Conservation (phyloP, 2,329 filamentous ascomycete species). For the Sporothrix protearum region DNA sequence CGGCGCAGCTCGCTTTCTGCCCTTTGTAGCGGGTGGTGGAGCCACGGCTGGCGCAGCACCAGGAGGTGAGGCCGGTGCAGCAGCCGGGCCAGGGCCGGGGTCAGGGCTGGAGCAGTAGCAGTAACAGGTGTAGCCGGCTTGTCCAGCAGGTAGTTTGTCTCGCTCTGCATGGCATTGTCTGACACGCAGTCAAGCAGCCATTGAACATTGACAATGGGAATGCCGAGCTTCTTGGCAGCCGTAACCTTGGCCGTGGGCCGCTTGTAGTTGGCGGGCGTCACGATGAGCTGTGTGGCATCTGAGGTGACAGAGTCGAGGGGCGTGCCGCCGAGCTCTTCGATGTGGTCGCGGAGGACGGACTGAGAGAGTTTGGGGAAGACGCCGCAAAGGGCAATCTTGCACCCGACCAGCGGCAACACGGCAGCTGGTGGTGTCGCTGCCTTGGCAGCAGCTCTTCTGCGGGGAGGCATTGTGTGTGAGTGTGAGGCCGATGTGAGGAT, state of each 20-base stretch:
- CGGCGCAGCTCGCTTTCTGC: slow-evolving; percentile 10
- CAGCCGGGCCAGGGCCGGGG: too few species aligned
- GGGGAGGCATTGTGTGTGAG: slow-evolving; percentile 23
- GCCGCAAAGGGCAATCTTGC: slow-evolving; percentile 57
- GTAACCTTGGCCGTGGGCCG: slow-evolving; percentile 51
- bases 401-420: slow-evolving; percentile 43
- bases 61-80: neutral
- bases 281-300: slow-evolving; percentile 55
- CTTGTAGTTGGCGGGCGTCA: slow-evolving; percentile 51
- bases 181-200: slow-evolving; percentile 61
- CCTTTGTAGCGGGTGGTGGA: neutral
- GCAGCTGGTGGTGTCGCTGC: neutral
- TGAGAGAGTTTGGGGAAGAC: slow-evolving; percentile 56
- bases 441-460: slow-evolving; percentile 13
- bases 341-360: slow-evolving; percentile 43
- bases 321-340: slow-evolving; percentile 49
- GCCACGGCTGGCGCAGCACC: neutral
- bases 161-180: slow-evolving; percentile 39
- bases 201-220: slow-evolving; percentile 55
- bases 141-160: slow-evolving; percentile 29
- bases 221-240: slow-evolving; percentile 43
- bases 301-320: slow-evolving; percentile 47
- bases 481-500: neutral
- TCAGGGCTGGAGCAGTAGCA: neutral
- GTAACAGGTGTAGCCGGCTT: slow-evolving; percentile 11